phyloP scores from a whole-genome alignment of 176 grass and related monocot genomes.

The Poa annua region DNA sequence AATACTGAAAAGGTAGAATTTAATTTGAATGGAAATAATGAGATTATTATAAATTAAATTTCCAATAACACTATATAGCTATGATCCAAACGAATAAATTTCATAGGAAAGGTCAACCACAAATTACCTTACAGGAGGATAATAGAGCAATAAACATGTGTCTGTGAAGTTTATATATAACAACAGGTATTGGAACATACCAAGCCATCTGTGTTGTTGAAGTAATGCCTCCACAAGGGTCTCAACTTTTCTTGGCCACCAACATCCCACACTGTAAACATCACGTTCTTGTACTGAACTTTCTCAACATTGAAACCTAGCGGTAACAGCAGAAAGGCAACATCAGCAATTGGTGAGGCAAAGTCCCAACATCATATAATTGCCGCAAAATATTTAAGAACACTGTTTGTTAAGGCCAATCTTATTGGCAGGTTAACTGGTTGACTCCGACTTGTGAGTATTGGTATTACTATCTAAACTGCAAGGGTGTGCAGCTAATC shows the following conservation, averaged over 20 bases:
- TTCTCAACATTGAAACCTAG: constrained; percentile 87
- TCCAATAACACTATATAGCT: not conserved
- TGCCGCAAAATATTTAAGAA: not conserved
- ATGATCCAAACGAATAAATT: not conserved
- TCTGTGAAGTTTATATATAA: not conserved
- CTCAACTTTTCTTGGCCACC: constrained; percentile 86
- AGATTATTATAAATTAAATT: constrained; percentile 8
- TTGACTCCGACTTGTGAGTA: not conserved
- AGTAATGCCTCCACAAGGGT: constrained; percentile 85
- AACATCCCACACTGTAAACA: constrained; percentile 89
- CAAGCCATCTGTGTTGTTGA: constrained; percentile 84
- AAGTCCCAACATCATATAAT: not conserved
- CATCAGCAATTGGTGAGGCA: not conserved
- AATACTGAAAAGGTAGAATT: too few species aligned
- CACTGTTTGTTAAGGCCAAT: constrained; percentile 1
- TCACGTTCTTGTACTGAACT: constrained; percentile 82
- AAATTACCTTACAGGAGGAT: not conserved
- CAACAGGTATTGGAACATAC: constrained; percentile 42
- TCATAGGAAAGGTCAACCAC: constrained; percentile 28
- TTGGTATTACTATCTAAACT: not conserved
- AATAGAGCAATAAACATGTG: not conserved
- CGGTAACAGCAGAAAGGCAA: constrained; percentile 20
- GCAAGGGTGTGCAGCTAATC: not conserved
- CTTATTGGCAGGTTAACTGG: constrained; percentile 1
- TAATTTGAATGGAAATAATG: not conserved